phyloP scores from a whole-genome alignment of 2,329 filamentous ascomycete genomes.

The Neonectria magnoliae region DNA sequence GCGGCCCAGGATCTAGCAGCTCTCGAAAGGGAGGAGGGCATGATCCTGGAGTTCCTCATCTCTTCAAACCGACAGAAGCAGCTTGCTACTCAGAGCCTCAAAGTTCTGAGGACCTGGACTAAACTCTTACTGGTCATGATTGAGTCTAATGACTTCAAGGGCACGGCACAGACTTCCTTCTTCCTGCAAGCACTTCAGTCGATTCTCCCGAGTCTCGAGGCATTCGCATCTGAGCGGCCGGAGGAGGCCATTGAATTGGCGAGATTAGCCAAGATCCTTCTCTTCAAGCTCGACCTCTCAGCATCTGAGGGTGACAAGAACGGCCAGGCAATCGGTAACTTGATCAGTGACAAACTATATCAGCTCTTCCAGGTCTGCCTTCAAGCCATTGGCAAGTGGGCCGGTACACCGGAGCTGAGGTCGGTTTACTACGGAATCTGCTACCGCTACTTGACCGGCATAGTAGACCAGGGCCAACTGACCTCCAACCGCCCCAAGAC shows the following conservation, averaged over 20 bases:
- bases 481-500: slow-evolving; percentile 66
- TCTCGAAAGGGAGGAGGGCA: slow-evolving; percentile 67
- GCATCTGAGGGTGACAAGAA: slow-evolving; percentile 52
- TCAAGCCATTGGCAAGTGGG: slow-evolving; percentile 78
- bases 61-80: slow-evolving; percentile 72
- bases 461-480: slow-evolving; percentile 64
- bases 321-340: slow-evolving; percentile 67
- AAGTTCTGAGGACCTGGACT: slow-evolving; percentile 83
- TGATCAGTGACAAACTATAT: slow-evolving; percentile 88
- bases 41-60: slow-evolving; percentile 69
- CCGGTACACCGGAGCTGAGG: slow-evolving; percentile 76
- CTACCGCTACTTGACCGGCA: slow-evolving; percentile 82
- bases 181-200: slow-evolving; percentile 88
- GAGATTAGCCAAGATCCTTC: slow-evolving; percentile 76
- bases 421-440: slow-evolving; percentile 92
- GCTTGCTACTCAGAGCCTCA: slow-evolving; percentile 66
- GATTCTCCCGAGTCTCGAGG: slow-evolving; percentile 87
- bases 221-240: slow-evolving; percentile 74
- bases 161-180: slow-evolving; percentile 77
- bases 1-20: slow-evolving; percentile 58
- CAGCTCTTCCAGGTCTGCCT: slow-evolving; percentile 91
- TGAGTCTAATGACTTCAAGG: slow-evolving; percentile 82
- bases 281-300: slow-evolving; percentile 75
- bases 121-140: slow-evolving; percentile 86
- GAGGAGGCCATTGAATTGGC: slow-evolving; percentile 80